Conservation (phyloP, 768 basidiomycete species). For the Lanmaoa pseudosensibilis region DNA sequence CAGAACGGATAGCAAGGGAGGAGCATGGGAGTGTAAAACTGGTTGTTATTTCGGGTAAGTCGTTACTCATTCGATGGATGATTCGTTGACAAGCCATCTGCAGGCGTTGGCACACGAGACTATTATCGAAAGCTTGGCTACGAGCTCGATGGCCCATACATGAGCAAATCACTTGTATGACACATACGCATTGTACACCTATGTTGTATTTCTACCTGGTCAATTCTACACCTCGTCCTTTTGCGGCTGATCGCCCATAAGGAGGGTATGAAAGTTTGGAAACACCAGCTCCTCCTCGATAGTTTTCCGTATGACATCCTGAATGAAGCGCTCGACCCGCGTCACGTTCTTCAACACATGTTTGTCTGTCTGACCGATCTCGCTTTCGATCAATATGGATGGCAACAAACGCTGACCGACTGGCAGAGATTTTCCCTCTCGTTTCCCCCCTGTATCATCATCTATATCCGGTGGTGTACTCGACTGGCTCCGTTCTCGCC, state of each 20-base stretch:
- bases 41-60: constrained; percentile 92
- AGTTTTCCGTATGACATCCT: constrained; percentile 93
- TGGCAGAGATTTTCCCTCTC: constrained; percentile 66
- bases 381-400: constrained; percentile 89
- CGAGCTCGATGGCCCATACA: constrained; percentile 94
- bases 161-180: constrained; percentile 79
- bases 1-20: constrained; percentile 94
- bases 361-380: constrained; percentile 94
- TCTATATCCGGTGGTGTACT: constrained; percentile 63
- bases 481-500: constrained; percentile 46
- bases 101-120: constrained; percentile 93
- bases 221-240: neutral
- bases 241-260: constrained; percentile 45
- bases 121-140: constrained; percentile 96
- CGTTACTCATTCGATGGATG: neutral
- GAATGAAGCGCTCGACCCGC: constrained; percentile 91
- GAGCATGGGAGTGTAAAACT: constrained; percentile 96
- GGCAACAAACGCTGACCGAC: constrained; percentile 84
- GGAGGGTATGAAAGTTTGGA: constrained; percentile 88
- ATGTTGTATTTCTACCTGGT: constrained; percentile 11
- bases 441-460: constrained; percentile 50
- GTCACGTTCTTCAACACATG: constrained; percentile 96
- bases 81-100: constrained; percentile 2
- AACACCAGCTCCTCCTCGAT: constrained; percentile 95
- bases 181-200: constrained; percentile 12